Conservation (phyloP, 2,329 filamentous ascomycete species). For the Xylariaceae sp. region DNA sequence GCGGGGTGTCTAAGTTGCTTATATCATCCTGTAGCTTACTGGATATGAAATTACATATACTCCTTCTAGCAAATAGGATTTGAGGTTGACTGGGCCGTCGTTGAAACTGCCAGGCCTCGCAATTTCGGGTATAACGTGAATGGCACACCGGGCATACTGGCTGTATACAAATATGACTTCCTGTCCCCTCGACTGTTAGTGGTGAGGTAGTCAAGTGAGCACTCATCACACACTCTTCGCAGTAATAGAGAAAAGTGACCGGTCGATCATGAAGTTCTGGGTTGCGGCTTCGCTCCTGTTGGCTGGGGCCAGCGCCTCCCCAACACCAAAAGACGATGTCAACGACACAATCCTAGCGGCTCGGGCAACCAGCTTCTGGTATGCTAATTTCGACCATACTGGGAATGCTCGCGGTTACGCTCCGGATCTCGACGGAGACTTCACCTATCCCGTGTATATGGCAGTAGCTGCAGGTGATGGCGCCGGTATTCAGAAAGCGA, state of each 20-base stretch:
- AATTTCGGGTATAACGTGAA: slow-evolving; percentile 9
- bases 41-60: neutral
- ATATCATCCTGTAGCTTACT: slow-evolving; percentile 5
- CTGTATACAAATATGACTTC: slow-evolving; percentile 11
- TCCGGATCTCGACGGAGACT: slow-evolving; percentile 48
- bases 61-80: slow-evolving; percentile 10
- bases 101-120: neutral
- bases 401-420: slow-evolving; percentile 46
- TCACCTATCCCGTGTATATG: slow-evolving; percentile 47
- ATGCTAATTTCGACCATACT: slow-evolving; percentile 50
- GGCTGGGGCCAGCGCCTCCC: slow-evolving; percentile 20
- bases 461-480: slow-evolving; percentile 46
- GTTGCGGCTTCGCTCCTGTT: slow-evolving; percentile 17
- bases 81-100: slow-evolving; percentile 1
- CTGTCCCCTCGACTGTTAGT: neutral
- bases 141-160: neutral
- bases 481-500: slow-evolving; percentile 46
- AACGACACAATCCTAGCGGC: slow-evolving; percentile 18
- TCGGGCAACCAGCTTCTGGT: slow-evolving; percentile 46
- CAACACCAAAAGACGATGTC: slow-evolving; percentile 16
- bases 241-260: neutral
- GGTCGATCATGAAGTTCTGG: slow-evolving; percentile 20
- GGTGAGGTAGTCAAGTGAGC: neutral
- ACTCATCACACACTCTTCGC: neutral
- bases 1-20: neutral